phyloP scores from a whole-genome alignment of 225 moss, liverwort and hornwort species.

The Neckera pumila region DNA sequence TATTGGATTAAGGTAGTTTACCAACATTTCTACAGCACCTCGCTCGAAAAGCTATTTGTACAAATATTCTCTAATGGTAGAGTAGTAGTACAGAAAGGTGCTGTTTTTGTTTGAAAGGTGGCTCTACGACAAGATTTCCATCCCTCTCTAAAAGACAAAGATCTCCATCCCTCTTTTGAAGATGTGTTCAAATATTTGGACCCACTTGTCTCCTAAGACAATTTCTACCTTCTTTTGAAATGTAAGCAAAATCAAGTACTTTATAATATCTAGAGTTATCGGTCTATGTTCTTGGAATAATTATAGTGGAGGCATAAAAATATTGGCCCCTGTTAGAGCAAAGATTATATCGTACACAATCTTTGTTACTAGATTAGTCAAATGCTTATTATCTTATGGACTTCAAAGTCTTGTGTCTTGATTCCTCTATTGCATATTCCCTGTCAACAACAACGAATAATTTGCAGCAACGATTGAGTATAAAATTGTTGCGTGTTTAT shows the following conservation, averaged over 20 bases:
- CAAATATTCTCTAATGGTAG: background rate
- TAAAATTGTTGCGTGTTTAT: no score
- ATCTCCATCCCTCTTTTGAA: background rate
- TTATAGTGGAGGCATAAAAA: background rate
- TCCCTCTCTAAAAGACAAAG: background rate
- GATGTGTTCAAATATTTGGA: background rate
- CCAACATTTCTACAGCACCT: background rate
- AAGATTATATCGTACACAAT: no score
- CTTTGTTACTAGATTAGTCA: no score
- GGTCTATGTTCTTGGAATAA: background rate
- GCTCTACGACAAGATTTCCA: background rate
- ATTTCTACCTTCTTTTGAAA: background rate
- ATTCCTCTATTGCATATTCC: no score
- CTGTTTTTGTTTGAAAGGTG: background rate
- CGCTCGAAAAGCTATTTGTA: background rate
- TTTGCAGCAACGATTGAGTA: no score
- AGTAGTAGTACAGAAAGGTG: background rate
- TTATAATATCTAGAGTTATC: background rate
- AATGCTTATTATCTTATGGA: no score
- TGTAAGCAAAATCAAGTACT: background rate
- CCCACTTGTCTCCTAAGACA: background rate
- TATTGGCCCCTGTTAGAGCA: no score
- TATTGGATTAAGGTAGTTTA: background rate
- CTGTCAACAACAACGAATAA: no score
- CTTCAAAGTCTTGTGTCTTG: no score